Percentiles rank a stretch among this genome's conserved stretches.
Conservation (phyloP, 768 basidiomycete species). For the Boletus vinaceobasis region DNA sequence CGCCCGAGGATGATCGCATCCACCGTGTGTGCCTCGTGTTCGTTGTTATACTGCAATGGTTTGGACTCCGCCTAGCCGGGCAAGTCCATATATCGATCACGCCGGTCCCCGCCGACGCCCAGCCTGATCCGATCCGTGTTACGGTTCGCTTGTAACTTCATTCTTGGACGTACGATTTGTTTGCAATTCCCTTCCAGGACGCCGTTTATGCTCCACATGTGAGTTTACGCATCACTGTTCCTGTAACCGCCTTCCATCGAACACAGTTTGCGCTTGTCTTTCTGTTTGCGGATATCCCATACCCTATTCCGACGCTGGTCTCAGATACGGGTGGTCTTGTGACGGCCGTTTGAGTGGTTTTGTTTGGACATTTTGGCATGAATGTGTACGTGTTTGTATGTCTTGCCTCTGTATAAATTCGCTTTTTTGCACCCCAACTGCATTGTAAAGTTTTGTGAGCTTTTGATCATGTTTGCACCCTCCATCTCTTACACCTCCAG, state of each 20-base stretch:
- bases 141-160: background rate
- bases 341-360: background rate
- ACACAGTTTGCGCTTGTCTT: background rate
- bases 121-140: constrained; percentile 5
- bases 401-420: constrained; percentile 25
- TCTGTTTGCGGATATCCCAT: constrained; percentile 2
- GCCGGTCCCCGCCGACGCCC: background rate
- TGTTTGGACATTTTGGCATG: background rate
- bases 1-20: too few relatives aligned
- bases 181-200: background rate
- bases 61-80: constrained; percentile 14
- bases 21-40: background rate
- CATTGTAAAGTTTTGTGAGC: background rate
- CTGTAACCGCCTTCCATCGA: background rate
- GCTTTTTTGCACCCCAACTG: constrained; percentile 1
- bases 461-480: constrained; percentile 17
- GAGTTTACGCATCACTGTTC: constrained; percentile 3
- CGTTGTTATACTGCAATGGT: background rate
- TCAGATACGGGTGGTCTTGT: background rate
- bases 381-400: constrained; percentile 26
- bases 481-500: constrained; percentile 13
- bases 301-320: background rate
- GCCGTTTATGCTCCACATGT: constrained; percentile 1
- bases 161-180: background rate
- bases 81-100: background rate